Percentiles rank a stretch among this genome's conserved stretches.
phyloP scores from a whole-genome alignment of 352 stramenopile genomes.

The Phytophthora fragariae region DNA sequence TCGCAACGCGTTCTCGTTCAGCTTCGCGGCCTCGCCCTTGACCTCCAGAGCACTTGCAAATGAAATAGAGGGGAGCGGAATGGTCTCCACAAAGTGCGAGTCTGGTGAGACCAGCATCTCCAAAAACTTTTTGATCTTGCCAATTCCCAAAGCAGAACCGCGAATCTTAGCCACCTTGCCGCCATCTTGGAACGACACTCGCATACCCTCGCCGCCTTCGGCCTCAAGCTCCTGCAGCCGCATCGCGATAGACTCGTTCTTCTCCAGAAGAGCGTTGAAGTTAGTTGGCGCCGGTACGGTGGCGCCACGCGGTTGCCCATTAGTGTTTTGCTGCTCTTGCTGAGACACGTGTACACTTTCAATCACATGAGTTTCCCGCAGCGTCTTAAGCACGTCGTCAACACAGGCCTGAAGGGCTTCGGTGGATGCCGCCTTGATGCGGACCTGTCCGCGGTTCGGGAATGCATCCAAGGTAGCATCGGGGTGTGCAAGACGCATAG shows the following conservation, averaged over 20 bases:
- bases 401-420: constrained; percentile 71
- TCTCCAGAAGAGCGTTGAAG: constrained; percentile 69
- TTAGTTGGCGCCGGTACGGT: constrained; percentile 30
- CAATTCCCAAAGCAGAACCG: constrained; percentile 69
- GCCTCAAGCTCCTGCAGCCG: constrained; percentile 79
- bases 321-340: constrained; percentile 19
- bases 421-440: constrained; percentile 65
- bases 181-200: constrained; percentile 72
- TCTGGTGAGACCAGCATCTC: constrained; percentile 74
- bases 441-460: constrained; percentile 70
- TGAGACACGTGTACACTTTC: constrained; percentile 63
- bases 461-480: constrained; percentile 78
- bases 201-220: constrained; percentile 71
- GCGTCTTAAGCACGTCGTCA: constrained; percentile 63
- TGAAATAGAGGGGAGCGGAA: constrained; percentile 55
- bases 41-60: constrained; percentile 66
- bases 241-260: constrained; percentile 60
- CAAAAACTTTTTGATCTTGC: constrained; percentile 76
- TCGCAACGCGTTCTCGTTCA: constrained; percentile 81
- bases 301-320: constrained; percentile 26
- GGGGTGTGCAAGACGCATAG: constrained; percentile 66
- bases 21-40: constrained; percentile 43
- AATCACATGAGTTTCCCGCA: constrained; percentile 70
- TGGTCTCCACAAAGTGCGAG: constrained; percentile 71
- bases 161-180: constrained; percentile 77